Evolutionary conservation across 768 basidiomycete genomes (phyloP).

Genomic region (Tylopilus sp.): DNA sequence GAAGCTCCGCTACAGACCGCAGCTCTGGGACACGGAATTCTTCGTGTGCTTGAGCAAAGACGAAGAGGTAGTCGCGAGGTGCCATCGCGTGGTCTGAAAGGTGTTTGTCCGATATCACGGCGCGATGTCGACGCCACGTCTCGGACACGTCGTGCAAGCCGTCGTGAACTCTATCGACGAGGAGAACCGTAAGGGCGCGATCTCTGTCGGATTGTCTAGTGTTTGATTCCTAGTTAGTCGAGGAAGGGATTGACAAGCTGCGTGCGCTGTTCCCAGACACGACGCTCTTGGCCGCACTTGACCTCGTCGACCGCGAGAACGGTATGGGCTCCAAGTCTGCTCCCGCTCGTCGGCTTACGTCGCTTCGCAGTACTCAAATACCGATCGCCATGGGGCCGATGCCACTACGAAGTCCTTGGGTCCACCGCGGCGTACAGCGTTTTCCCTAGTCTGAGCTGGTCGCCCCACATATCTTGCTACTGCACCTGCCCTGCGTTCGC

Average conservation of each 20-base stretch:
- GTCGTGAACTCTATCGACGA: constrained; percentile 33
- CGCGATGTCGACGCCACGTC: constrained; percentile 19
- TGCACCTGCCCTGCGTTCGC: constrained; percentile 77
- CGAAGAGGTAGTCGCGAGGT: constrained; percentile 49
- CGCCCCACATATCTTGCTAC: constrained; percentile 44
- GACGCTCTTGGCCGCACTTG: constrained; percentile 65
- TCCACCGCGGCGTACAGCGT: constrained; percentile 63
- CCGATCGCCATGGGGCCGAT: constrained; percentile 51
- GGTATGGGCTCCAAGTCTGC: constrained; percentile 43
- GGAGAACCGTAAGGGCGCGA: constrained; percentile 29
- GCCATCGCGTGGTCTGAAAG: constrained; percentile 14
- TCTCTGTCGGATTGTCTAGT: not conserved
- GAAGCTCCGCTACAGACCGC: constrained; percentile 67
- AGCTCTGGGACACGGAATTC: constrained; percentile 87
- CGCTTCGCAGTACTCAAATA: constrained; percentile 55
- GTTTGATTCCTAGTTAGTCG: constrained; percentile 31
- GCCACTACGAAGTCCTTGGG: constrained; percentile 65
- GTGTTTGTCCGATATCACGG: not conserved
- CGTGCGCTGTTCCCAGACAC: constrained; percentile 58
- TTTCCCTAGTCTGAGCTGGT: constrained; percentile 43
- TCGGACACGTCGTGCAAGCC: constrained; percentile 28
- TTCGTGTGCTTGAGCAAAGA: constrained; percentile 78
- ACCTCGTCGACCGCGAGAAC: constrained; percentile 68
- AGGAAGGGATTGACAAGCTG: constrained; percentile 55
- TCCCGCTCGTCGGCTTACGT: not conserved